Evolutionary conservation across 2,329 filamentous ascomycete species (phyloP), one percentile per base, ranked within the genome.

Genomic region (Coniochaeta hoffmannii): DNA sequence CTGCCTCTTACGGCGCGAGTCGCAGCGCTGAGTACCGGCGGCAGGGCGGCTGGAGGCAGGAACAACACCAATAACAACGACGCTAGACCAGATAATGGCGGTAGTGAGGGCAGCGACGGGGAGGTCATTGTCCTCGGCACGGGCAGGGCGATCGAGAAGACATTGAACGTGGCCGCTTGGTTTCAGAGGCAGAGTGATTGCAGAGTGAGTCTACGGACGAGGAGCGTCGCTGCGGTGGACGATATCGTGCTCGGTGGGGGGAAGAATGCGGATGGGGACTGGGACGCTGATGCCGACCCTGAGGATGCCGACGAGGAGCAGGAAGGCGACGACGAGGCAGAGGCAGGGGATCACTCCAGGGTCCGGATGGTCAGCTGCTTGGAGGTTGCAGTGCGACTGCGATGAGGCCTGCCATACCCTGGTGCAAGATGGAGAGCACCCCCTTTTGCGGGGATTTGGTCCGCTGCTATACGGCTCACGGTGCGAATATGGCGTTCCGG

Each of bases 161-260:
- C 81, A 1, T 68, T 88, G 57, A 74, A 79, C 26, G 68, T 90
- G 6, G 87, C 82, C 0, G 68, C 80, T 32, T 87, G 81, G 75
- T 89, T 90, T 60, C 78, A 82, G 67, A 75, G 80, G 54, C 78
- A 86, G 67, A 73, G 68, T 12, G 82, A 83, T 58, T 85, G 81
- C 59, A 65, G 69, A 5, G 83, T 90, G 1, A 71, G 74, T 61
- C 64, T 89, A 53, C 73, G 76, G 65, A 89, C 86, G 49, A 78
- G 80, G 56, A 88, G 79, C 53, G 74, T 87, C 15, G 76, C 75
- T n/a, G 80, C 83, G 2, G 76, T 90, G 46, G 87, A 91, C 64
- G 87, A 90, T 66, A 71, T 90, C 30, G 71, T 83, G 54, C 59
- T 55, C 15, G 60, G 56, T 19, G 63, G 64, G 36, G 63, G 66